A percentile compares a stretch with the other conserved stretches of the same genome.
These are phyloP conservation scores for Curvularia verruculosa DNA, from an alignment of 2,329 filamentous ascomycete species.

Conservation along the genomic window DNA sequence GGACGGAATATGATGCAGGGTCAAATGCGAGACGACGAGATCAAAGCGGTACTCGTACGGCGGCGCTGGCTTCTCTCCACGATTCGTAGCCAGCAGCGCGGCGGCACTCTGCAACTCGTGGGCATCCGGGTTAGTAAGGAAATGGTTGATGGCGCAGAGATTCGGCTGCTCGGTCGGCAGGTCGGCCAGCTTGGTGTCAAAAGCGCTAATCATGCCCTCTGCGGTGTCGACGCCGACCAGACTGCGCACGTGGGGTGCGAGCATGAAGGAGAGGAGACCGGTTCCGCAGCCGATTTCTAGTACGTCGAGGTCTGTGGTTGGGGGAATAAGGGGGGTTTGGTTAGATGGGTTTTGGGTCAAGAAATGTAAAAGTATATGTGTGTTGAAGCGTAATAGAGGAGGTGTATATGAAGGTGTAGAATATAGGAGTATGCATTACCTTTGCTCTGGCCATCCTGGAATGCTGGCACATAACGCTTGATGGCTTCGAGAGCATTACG, in stretches of 20 bases:
- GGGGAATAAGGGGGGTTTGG: neutral
- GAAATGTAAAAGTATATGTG: neutral
- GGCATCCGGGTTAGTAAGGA: constrained; percentile 60
- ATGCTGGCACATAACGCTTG: constrained; percentile 46
- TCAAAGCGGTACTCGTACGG: constrained; percentile 53
- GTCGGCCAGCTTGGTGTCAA: constrained; percentile 53
- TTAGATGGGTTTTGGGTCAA: neutral
- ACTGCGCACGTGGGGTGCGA: constrained; percentile 56
- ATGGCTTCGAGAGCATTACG: constrained; percentile 56
- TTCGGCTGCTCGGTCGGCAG: constrained; percentile 43
- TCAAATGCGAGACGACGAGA: constrained; percentile 60
- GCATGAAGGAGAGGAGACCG: constrained; percentile 58
- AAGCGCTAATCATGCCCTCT: constrained; percentile 61
- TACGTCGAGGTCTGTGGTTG: constrained; percentile 49
- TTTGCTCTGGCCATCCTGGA: constrained; percentile 38
- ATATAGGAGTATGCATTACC: constrained; percentile 17
- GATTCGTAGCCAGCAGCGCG: constrained; percentile 45
- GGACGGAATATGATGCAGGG: constrained; percentile 62
- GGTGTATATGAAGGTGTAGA: neutral
- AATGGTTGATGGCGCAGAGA: constrained; percentile 54
- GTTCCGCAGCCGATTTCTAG: constrained; percentile 65
- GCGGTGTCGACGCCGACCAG: constrained; percentile 62
- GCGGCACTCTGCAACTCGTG: constrained; percentile 36
- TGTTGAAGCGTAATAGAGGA: neutral
- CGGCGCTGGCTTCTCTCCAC: constrained; percentile 28